Conservation (phyloP, 176 grass and related monocot species). For the Triticum aestivum region IWGSC_CS_RefSeq_v2.1 NC_057814.1:590306273-590306772, state of each 20-base stretch:
- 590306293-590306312: neutral
- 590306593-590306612: neutral
- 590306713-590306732: too few relatives aligned
- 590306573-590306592: neutral
- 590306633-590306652: neutral
- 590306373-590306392: too few relatives aligned
- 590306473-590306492: neutral
- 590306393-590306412: too few relatives aligned
- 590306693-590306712: too few relatives aligned
- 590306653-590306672: too few relatives aligned
- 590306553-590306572: neutral
- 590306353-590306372: too few relatives aligned
- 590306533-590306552: neutral
- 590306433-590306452: neutral
- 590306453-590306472: neutral
- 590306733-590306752: neutral
- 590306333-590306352: neutral
- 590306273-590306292: neutral
- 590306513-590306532: too few relatives aligned
- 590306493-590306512: neutral
- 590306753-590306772: neutral
- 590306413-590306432: neutral
- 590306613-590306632: too few relatives aligned
- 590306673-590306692: too few relatives aligned
- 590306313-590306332: neutral